Conservation (phyloP, 225 moss, liverwort and hornwort genomes). For the Marchantia polymorpha region DNA sequence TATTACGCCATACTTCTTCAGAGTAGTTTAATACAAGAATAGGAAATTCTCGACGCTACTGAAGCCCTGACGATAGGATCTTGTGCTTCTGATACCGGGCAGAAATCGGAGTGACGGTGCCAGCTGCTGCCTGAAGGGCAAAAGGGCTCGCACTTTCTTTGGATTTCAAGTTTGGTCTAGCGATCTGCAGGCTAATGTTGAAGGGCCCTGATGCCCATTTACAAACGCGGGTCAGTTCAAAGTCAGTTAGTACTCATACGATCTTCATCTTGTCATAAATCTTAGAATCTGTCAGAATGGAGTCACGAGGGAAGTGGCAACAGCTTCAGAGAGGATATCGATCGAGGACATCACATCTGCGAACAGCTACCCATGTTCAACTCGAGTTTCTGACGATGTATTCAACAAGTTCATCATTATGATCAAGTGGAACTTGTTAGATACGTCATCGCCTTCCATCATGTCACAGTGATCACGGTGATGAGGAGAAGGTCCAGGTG, state of each 20-base stretch:
- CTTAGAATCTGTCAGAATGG: too few species aligned
- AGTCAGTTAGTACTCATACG: not conserved
- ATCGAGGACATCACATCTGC: too few species aligned
- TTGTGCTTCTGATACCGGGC: conserved; percentile 24
- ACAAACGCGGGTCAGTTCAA: not conserved
- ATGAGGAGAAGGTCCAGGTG: not conserved
- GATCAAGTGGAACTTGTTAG: not conserved
- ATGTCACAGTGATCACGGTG: not conserved
- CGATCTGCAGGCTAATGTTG: conserved; percentile 11
- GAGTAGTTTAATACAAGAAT: not conserved
- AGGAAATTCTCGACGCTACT: too few species aligned
- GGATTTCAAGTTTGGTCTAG: not conserved
- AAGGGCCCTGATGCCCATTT: conserved; percentile 9
- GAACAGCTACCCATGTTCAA: too few species aligned
- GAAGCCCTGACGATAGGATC: conserved; percentile 6
- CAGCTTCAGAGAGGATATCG: too few species aligned
- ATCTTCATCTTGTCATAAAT: too few species aligned
- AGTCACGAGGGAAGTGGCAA: too few species aligned
- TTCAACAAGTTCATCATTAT: not conserved
- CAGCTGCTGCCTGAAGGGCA: conserved; percentile 2
- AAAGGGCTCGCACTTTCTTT: conserved; percentile 10
- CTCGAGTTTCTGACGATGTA: too few species aligned
- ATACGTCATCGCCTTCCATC: not conserved
- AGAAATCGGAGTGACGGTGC: conserved; percentile 5
- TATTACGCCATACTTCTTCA: not conserved